These are phyloP conservation scores for Sporothrix euskadiensis DNA, from an alignment of 2,329 filamentous ascomycete species.

Conservation along the genomic window DNA sequence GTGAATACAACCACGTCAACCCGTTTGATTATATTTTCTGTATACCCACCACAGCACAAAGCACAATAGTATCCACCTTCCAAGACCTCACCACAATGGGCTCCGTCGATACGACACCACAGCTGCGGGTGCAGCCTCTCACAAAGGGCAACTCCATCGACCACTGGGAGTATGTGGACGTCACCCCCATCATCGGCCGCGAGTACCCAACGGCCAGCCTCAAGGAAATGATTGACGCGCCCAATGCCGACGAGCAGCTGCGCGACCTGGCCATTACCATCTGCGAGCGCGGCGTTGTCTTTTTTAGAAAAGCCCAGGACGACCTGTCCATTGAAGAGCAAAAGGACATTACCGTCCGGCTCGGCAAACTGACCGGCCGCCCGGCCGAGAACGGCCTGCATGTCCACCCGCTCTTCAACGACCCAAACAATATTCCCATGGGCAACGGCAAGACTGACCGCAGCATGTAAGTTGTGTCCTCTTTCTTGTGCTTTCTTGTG, in stretches of 20 bases:
- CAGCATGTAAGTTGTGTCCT: constrained; percentile 42
- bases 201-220: constrained; percentile 50
- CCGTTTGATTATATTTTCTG: no score
- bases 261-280: constrained; percentile 62
- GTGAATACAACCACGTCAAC: background rate
- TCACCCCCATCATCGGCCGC: constrained; percentile 57
- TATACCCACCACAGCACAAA: background rate
- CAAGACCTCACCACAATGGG: background rate
- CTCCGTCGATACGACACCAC: constrained; percentile 1
- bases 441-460: constrained; percentile 48
- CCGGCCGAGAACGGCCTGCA: constrained; percentile 54
- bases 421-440: constrained; percentile 20
- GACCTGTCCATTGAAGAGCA: constrained; percentile 30
- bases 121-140: background rate
- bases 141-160: background rate
- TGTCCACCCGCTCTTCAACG: constrained; percentile 47
- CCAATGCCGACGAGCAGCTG: constrained; percentile 56
- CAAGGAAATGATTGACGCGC: constrained; percentile 54
- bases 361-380: constrained; percentile 33
- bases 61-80: background rate
- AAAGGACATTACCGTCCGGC: constrained; percentile 30
- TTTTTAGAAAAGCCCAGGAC: constrained; percentile 50
- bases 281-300: constrained; percentile 52
- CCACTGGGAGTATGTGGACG: constrained; percentile 46
- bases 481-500: background rate